Evolutionary conservation across 2,329 filamentous ascomycete genomes (phyloP).

Genomic region (Amauroascus verrucosus): DNA sequence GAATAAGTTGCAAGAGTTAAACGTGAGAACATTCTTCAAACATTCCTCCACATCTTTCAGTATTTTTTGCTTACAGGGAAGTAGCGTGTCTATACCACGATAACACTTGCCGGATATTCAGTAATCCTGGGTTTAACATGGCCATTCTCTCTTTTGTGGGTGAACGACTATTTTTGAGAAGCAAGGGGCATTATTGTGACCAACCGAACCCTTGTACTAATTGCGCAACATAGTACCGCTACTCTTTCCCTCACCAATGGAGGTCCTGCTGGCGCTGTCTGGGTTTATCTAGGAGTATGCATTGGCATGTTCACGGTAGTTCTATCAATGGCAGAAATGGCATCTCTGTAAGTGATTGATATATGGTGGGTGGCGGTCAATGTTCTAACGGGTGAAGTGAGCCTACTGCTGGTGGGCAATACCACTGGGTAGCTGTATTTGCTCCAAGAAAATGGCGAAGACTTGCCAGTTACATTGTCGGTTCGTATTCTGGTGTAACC

Average conservation of each 20-base stretch:
- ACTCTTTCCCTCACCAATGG: constrained; percentile 12
- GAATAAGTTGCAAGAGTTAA: constrained; percentile 25
- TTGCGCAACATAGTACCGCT: neutral
- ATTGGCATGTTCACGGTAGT: constrained; percentile 10
- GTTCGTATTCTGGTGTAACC: constrained; percentile 1
- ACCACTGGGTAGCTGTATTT: constrained; percentile 21
- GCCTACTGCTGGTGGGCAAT: constrained; percentile 31
- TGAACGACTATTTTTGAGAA: neutral
- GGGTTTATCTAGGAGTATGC: constrained; percentile 11
- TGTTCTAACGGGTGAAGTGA: constrained; percentile 17
- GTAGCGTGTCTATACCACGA: constrained; percentile 38
- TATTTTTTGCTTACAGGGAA: constrained; percentile 1
- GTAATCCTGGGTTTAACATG: constrained; percentile 30
- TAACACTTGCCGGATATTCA: constrained; percentile 38
- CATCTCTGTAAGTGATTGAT: constrained; percentile 12
- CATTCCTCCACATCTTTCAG: neutral
- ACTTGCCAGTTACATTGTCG: constrained; percentile 25
- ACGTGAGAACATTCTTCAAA: constrained; percentile 18
- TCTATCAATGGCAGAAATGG: constrained; percentile 15
- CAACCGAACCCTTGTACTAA: neutral
- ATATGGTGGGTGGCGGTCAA: neutral
- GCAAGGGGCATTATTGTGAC: neutral
- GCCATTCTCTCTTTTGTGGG: constrained; percentile 9
- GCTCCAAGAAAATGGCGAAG: constrained; percentile 26
- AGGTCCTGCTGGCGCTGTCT: constrained; percentile 11